Evolutionary conservation across 257 asterid genomes (phyloP).

Genomic region (Oldenlandia corymbosa): DNA sequence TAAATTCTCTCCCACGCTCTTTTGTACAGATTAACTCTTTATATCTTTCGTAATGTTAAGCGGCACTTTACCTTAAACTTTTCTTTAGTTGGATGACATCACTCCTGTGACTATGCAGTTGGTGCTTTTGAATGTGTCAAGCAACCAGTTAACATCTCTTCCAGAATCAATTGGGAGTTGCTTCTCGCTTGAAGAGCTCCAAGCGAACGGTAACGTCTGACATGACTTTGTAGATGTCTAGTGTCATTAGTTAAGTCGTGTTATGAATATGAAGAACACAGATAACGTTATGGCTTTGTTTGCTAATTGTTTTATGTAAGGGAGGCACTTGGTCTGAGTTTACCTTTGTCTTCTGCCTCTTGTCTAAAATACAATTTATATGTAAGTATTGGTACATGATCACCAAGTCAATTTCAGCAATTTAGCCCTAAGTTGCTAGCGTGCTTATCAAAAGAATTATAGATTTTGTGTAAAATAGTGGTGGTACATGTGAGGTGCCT

Average conservation of each 20-base stretch:
- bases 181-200: constrained; percentile 90
- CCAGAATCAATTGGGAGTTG: constrained; percentile 98
- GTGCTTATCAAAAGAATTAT: neutral
- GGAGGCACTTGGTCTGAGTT: neutral
- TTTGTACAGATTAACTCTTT: too few species aligned
- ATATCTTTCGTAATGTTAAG: too few species aligned
- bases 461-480: neutral
- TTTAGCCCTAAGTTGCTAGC: neutral
- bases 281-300: neutral
- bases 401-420: neutral
- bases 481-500: neutral
- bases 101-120: constrained; percentile 45
- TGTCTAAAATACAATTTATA: neutral
- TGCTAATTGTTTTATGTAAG: neutral
- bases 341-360: neutral
- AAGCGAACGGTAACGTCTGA: constrained; percentile 73
- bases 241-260: too few species aligned
- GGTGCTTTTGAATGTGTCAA: constrained; percentile 81
- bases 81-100: neutral
- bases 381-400: neutral
- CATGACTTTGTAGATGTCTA: too few species aligned
- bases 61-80: neutral
- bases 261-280: too few species aligned
- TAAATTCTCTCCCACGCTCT: neutral
- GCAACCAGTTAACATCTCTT: constrained; percentile 68